phyloP scores from a whole-genome alignment of 176 grass and related monocot species.

The Tillandsia fasciculata region DNA sequence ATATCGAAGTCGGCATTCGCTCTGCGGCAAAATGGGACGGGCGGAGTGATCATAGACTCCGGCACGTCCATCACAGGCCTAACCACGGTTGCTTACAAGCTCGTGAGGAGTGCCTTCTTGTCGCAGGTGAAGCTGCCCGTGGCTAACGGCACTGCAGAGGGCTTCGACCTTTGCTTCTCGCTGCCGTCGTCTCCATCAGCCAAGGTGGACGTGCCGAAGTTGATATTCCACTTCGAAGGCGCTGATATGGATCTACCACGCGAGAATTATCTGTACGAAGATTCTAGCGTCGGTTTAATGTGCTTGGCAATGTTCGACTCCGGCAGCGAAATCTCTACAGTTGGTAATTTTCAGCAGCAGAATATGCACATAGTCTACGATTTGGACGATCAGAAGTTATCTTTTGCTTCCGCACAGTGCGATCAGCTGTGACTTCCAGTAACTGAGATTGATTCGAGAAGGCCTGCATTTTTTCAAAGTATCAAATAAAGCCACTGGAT shows the following conservation, averaged over 20 bases:
- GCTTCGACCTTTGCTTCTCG: background rate
- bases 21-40: conserved; percentile 21
- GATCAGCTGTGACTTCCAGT: background rate
- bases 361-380: background rate
- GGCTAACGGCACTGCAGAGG: conserved; percentile 1
- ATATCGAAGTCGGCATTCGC: conserved; percentile 21
- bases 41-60: conserved; percentile 39
- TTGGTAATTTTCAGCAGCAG: conserved; percentile 2
- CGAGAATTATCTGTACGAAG: no score
- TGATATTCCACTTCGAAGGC: background rate
- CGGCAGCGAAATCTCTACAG: background rate
- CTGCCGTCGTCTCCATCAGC: background rate
- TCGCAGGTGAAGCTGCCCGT: conserved; percentile 23
- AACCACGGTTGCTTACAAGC: conserved; percentile 15
- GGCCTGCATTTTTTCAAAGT: background rate
- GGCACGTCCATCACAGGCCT: conserved; percentile 28
- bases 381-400: background rate
- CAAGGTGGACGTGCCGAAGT: background rate
- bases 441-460: background rate
- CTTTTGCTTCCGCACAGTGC: background rate
- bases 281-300: no score
- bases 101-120: conserved; percentile 22
- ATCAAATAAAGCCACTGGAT: background rate
- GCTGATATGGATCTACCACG: background rate
- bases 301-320: background rate